Base-by-base conservation (phyloP, 805 yeast genomes). In the Candida montana region DNA sequence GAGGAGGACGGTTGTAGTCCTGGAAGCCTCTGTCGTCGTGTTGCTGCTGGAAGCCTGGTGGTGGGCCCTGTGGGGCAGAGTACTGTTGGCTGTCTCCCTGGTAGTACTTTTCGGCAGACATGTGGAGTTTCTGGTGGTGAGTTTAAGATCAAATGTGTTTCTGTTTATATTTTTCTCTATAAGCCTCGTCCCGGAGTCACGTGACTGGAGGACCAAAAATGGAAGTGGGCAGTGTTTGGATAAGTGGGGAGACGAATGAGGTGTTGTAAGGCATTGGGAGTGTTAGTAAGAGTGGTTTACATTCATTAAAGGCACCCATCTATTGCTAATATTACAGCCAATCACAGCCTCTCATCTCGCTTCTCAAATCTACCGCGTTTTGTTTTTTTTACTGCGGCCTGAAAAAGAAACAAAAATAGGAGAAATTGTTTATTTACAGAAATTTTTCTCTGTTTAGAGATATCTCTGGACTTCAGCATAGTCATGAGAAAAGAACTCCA, bases 401-500 rank as follows among this genome's bases (percentile, higher is more conserved):
- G 9, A 30, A 30, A 30, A 30, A 15, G 9, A 30, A 30, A 16
- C 11, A 16, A 30, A 16, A 30, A 30, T 30, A 32, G 35, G 27
- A 32, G 35, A 32, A 34, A n/a, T 13, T 13, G 13, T 5, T 27
- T 27, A 13, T 11, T 12, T n/a, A n/a, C n/a, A n/a, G n/a, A n/a
- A n/a, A n/a, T n/a, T n/a, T n/a, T n/a, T n/a, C n/a, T n/a, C n/a
- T n/a, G n/a, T n/a, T n/a, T n/a, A n/a, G n/a, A n/a, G n/a, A n/a
- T n/a, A n/a, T n/a, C n/a, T n/a, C n/a, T n/a, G n/a, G n/a, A n/a
- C 13, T 24, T 15, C 30, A 16, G 10, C 24, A 23, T 3, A 33
- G 41, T 12, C n/a, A 79, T 83, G 84, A 81, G 76, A 59, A 78
- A 71, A 58, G 93, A 84, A 58, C 60, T 82, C 33, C 77, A 77